These are phyloP conservation scores for Globisporangium orthogonon DNA, from an alignment of 352 stramenopile species.

Conservation along the genomic window DNA sequence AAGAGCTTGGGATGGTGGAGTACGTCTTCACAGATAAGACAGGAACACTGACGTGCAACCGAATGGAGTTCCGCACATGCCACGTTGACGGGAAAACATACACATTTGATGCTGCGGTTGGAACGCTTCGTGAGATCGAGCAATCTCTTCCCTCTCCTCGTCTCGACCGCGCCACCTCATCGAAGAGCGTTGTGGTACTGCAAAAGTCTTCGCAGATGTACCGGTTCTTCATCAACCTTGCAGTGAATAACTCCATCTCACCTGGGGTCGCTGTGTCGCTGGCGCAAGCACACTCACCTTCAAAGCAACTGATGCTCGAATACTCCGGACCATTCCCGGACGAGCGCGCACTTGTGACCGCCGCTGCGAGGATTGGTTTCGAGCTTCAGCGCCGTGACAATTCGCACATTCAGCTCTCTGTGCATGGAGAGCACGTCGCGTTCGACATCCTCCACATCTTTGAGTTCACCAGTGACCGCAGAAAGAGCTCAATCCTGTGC, in stretches of 20 bases:
- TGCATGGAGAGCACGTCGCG: slow-evolving; percentile 20
- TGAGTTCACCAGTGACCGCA: slow-evolving; percentile 60
- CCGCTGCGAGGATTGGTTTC: slow-evolving; percentile 37
- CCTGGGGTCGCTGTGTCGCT: slow-evolving; percentile 15
- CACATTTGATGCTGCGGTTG: slow-evolving; percentile 25
- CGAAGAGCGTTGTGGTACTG: slow-evolving; percentile 1
- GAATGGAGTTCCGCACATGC: slow-evolving; percentile 92
- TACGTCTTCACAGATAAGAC: slow-evolving; percentile 97
- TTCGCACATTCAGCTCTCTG: slow-evolving; percentile 19
- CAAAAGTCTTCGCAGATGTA: slow-evolving; percentile 22
- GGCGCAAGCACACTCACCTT: not conserved
- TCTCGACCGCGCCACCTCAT: not conserved
- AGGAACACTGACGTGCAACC: slow-evolving; percentile 90
- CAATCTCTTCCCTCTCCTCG: not conserved
- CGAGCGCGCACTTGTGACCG: slow-evolving; percentile 60
- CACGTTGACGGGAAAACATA: slow-evolving; percentile 81
- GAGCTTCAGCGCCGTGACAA: slow-evolving; percentile 28
- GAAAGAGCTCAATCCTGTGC: slow-evolving; percentile 59
- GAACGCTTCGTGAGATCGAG: slow-evolving; percentile 21
- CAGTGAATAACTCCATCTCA: slow-evolving; percentile 53
- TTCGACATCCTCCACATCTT: slow-evolving; percentile 52
- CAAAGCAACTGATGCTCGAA: slow-evolving; percentile 14
- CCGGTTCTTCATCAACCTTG: slow-evolving; percentile 47
- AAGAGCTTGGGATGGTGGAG: slow-evolving; percentile 91
- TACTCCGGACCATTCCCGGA: slow-evolving; percentile 82